Conservation (phyloP, 805 yeast genomes). For the Ogataea nitratoaversa region DNA sequence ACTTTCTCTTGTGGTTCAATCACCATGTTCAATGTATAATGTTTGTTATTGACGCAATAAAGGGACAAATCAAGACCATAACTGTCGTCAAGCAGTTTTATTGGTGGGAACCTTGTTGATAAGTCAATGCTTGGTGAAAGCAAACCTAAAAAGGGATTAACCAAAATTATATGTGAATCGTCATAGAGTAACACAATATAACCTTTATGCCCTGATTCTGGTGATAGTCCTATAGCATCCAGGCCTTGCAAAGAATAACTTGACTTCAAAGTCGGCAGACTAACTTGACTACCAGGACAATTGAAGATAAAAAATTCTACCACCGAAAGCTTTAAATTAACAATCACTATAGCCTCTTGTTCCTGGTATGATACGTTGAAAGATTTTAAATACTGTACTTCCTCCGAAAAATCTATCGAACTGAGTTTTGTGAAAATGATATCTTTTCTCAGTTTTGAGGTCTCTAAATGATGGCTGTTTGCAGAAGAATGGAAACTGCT, state of each 20-base stretch:
- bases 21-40: slow-evolving; percentile 32
- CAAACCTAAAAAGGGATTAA: slow-evolving; percentile 56
- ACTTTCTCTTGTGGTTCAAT: slow-evolving; percentile 43
- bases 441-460: slow-evolving; percentile 51
- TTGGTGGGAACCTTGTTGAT: slow-evolving; percentile 20
- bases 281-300: slow-evolving; percentile 27
- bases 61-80: slow-evolving; percentile 24
- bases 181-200: slow-evolving; percentile 40
- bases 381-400: slow-evolving; percentile 31
- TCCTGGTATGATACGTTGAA: slow-evolving; percentile 41
- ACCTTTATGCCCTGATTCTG: slow-evolving; percentile 35
- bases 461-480: slow-evolving; percentile 22
- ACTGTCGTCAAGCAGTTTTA: slow-evolving; percentile 19
- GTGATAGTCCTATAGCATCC: slow-evolving; percentile 39
- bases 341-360: slow-evolving; percentile 59
- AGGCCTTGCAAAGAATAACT: slow-evolving; percentile 21
- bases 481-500: slow-evolving; percentile 18
- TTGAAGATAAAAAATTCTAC: slow-evolving; percentile 50
- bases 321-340: slow-evolving; percentile 38
- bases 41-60: slow-evolving; percentile 16
- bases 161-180: slow-evolving; percentile 34
- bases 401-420: slow-evolving; percentile 32
- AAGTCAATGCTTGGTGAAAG: slow-evolving; percentile 33
- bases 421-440: slow-evolving; percentile 63
- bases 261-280: slow-evolving; percentile 21